Conservation (phyloP, 148 eudicot species). For the Nyssa sinensis region DNA sequence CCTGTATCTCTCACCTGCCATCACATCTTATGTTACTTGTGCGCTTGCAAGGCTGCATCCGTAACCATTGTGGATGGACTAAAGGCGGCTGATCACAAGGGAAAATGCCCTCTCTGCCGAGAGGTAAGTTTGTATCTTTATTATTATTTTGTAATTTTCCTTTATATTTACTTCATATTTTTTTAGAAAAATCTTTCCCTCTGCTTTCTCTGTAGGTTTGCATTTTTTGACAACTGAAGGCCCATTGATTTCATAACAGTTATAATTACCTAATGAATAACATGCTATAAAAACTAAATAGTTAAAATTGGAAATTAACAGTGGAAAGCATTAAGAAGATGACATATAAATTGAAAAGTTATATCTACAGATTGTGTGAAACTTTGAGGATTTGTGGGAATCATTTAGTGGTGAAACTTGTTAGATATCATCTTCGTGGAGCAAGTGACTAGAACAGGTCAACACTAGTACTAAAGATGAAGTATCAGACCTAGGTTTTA, state of each 20-base stretch:
- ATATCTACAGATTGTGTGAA: background rate
- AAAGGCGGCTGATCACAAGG: slow-evolving; percentile 49
- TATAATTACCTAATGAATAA: background rate
- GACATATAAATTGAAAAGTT: background rate
- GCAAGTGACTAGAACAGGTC: background rate
- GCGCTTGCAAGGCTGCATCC: slow-evolving; percentile 89
- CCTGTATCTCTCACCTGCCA: slow-evolving; percentile 84
- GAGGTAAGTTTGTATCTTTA: slow-evolving; percentile 40
- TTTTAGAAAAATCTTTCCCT: background rate
- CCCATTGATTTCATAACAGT: background rate
- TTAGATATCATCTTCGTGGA: background rate
- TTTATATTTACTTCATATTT: background rate
- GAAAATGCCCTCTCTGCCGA: slow-evolving; percentile 85
- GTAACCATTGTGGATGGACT: slow-evolving; percentile 85
- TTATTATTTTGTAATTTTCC: background rate
- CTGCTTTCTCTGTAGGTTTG: background rate
- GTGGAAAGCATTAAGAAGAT: background rate
- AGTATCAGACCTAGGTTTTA: background rate
- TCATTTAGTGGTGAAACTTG: background rate
- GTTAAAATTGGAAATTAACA: background rate
- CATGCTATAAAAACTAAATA: background rate
- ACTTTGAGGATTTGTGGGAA: background rate
- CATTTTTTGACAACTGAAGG: background rate
- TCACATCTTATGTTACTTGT: slow-evolving; percentile 81
- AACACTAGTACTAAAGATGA: background rate